phyloP scores from a whole-genome alignment of 805 yeast species.

The Saturnispora serradocipensis region DNA sequence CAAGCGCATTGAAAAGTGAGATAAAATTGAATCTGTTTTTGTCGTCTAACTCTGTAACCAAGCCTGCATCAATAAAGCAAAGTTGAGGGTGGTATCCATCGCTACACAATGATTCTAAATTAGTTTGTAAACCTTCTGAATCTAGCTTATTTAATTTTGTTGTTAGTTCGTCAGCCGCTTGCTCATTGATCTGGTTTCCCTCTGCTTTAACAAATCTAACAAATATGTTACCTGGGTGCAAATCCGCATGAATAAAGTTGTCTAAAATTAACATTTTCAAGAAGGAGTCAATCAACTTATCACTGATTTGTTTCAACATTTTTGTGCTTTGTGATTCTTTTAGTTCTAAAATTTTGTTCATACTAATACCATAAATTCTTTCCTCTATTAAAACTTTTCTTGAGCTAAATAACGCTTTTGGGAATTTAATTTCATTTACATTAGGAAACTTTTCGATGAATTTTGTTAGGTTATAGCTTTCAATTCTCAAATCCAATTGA shows the following conservation, averaged over 20 bases:
- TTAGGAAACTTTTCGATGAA: conserved; percentile 62
- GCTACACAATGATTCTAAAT: conserved; percentile 38
- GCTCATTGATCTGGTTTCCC: conserved; percentile 33
- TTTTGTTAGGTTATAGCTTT: conserved; percentile 66
- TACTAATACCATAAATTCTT: conserved; percentile 71
- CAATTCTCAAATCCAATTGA: conserved; percentile 85
- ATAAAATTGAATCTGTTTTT: conserved; percentile 75
- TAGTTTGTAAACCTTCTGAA: conserved; percentile 24
- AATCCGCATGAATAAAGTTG: conserved; percentile 92
- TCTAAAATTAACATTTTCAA: conserved; percentile 87
- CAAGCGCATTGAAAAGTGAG: conserved; percentile 78
- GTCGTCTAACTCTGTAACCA: conserved; percentile 81
- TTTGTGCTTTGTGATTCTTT: conserved; percentile 34
- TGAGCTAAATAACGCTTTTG: conserved; percentile 63
- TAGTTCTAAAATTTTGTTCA: conserved; percentile 56
- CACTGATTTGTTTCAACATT: conserved; percentile 61
- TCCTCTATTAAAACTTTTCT: conserved; percentile 79
- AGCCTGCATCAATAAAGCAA: conserved; percentile 87
- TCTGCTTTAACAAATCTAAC: conserved; percentile 32
- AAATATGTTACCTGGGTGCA: conserved; percentile 94
- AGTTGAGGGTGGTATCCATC: conserved; percentile 74
- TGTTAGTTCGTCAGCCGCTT: conserved; percentile 39
- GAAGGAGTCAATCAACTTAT: conserved; percentile 83
- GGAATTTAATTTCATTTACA: conserved; percentile 61
- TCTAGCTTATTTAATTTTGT: conserved; percentile 30